Percentiles rank a stretch among this genome's conserved stretches.
phyloP scores from a whole-genome alignment of 352 stramenopile species.

The Aphanomyces stellatus region DNA sequence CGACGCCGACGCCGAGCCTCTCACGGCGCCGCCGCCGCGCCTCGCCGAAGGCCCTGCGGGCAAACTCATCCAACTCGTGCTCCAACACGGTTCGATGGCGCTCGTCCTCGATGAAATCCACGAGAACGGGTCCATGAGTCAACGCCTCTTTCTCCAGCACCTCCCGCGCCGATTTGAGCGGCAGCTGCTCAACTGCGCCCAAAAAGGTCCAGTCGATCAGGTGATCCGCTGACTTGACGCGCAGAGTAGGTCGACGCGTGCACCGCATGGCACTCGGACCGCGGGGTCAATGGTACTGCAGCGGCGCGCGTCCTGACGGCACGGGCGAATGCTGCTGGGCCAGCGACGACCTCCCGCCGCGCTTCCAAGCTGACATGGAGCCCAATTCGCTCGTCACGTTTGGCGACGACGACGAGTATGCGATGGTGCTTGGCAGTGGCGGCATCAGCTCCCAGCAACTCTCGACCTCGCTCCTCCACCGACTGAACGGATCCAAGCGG shows the following conservation, averaged over 20 bases:
- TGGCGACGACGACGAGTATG: neutral
- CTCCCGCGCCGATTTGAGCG: neutral
- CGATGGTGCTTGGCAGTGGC: neutral
- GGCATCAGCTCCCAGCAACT: neutral
- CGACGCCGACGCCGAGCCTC: no score
- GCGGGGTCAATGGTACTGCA: conserved; percentile 8
- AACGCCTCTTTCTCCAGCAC: neutral
- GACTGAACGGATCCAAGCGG: neutral
- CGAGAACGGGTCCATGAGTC: neutral
- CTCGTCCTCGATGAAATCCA: conserved; percentile 14
- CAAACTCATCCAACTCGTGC: neutral
- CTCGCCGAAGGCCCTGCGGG: conserved; percentile 5
- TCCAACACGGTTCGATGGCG: neutral
- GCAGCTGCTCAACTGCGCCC: neutral
- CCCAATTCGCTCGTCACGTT: conserved; percentile 10
- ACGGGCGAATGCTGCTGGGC: conserved; percentile 5
- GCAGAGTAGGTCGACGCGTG: neutral
- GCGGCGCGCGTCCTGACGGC: neutral
- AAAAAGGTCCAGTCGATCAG: neutral
- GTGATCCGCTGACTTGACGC: neutral
- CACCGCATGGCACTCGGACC: conserved; percentile 5
- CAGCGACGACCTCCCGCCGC: neutral
- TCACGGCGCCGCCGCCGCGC: neutral
- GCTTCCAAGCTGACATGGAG: neutral
- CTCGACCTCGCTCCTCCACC: neutral